Conservation (phyloP, 140 eudicot species). For the Cichorium intybus region DNA sequence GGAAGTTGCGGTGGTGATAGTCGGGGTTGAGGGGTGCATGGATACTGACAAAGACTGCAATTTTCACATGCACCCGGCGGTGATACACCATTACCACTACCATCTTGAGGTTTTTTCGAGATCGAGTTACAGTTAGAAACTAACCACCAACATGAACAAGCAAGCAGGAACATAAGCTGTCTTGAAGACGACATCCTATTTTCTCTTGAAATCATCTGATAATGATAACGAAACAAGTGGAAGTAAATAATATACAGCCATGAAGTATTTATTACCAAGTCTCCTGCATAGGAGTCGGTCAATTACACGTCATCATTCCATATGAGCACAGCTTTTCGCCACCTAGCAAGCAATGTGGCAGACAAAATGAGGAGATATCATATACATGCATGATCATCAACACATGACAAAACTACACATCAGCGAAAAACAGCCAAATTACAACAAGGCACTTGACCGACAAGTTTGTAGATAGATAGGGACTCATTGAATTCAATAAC, state of each 20-base stretch:
- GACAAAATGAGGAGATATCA: constrained; percentile 19
- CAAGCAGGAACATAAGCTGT: constrained; percentile 13
- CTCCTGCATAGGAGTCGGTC: constrained; percentile 21
- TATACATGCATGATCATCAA: constrained; percentile 27
- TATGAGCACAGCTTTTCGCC: constrained; percentile 22
- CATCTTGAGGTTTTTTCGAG: constrained; percentile 31
- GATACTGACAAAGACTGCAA: constrained; percentile 37
- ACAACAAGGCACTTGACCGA: constrained; percentile 4
- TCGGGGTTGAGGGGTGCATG: constrained; percentile 32
- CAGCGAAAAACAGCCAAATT: constrained; percentile 14
- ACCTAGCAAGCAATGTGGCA: constrained; percentile 51
- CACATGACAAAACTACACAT: constrained; percentile 26
- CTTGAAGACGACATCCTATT: constrained; percentile 22
- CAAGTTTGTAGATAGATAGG: constrained; percentile 7
- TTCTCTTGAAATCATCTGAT: background rate
- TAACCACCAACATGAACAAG: constrained; percentile 20
- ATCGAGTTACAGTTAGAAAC: constrained; percentile 2
- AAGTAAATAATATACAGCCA: background rate
- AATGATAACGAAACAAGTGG: background rate
- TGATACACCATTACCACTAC: constrained; percentile 29
- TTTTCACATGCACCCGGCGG: constrained; percentile 35
- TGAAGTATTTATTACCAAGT: constrained; percentile 3
- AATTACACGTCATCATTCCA: constrained; percentile 21
- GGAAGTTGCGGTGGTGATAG: constrained; percentile 20
- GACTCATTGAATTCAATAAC: background rate